Percentiles rank a stretch among this genome's conserved stretches.
Conservation (phyloP, 805 yeast species). For the Ogataea glucozyma region DNA sequence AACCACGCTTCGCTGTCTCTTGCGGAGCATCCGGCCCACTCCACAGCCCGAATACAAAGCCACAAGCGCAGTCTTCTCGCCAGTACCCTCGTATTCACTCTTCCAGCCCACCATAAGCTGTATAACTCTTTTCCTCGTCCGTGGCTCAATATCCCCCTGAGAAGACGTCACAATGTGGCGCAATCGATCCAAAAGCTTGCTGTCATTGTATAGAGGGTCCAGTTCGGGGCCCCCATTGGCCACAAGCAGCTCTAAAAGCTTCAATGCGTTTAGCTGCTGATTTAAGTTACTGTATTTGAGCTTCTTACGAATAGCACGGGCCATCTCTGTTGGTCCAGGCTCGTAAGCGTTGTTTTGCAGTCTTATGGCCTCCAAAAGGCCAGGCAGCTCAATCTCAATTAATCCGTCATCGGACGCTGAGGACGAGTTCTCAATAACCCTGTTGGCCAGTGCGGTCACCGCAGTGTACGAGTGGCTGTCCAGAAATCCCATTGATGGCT, state of each 20-base stretch:
- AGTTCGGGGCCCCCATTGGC: constrained; percentile 50
- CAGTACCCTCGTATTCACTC: constrained; percentile 49
- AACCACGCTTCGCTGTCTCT: constrained; percentile 19
- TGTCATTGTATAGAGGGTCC: constrained; percentile 62
- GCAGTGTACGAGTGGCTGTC: constrained; percentile 68
- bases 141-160: constrained; percentile 36
- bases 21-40: constrained; percentile 15
- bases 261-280: constrained; percentile 68
- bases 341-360: constrained; percentile 32
- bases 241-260: constrained; percentile 57
- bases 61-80: constrained; percentile 51
- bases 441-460: constrained; percentile 63
- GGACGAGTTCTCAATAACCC: constrained; percentile 45
- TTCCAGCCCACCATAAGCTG: constrained; percentile 69
- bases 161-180: constrained; percentile 45
- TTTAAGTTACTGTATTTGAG: constrained; percentile 75
- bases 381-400: constrained; percentile 49
- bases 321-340: constrained; percentile 70
- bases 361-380: constrained; percentile 55
- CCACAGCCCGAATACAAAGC: constrained; percentile 48
- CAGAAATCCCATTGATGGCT: constrained; percentile 48
- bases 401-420: constrained; percentile 42
- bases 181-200: constrained; percentile 64
- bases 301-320: constrained; percentile 85
- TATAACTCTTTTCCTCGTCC: constrained; percentile 49